Evolutionary conservation across 129 eudicot species (phyloP).

Genomic region (Flaveria sonorensis): DNA sequence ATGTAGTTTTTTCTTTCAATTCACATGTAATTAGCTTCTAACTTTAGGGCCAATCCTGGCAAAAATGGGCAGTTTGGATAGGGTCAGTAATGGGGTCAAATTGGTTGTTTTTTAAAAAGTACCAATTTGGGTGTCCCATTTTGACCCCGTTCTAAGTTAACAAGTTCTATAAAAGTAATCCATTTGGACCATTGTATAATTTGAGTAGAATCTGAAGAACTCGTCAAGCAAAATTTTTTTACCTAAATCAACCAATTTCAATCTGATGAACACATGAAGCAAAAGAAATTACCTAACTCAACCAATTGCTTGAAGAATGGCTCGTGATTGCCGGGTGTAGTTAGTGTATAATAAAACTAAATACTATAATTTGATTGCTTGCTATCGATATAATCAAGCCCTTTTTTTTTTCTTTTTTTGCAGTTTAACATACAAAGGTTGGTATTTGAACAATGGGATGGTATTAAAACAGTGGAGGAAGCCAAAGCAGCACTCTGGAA

Average conservation of each 20-base stretch:
- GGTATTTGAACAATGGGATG: slow-evolving; percentile 77
- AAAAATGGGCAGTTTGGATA: background rate
- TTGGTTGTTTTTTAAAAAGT: too few relatives aligned
- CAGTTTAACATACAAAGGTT: slow-evolving; percentile 94
- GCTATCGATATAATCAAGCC: background rate
- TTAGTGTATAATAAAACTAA: background rate
- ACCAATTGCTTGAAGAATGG: background rate
- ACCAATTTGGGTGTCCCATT: background rate
- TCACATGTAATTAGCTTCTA: background rate
- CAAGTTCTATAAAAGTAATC: background rate
- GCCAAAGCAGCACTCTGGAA: slow-evolving; percentile 82
- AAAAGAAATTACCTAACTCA: background rate
- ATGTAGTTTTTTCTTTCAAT: background rate
- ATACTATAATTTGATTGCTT: background rate
- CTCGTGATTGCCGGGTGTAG: background rate
- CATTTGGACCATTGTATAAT: background rate
- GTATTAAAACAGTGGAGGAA: slow-evolving; percentile 82
- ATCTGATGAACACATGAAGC: background rate
- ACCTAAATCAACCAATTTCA: background rate
- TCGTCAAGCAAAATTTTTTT: background rate
- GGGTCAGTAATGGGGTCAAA: too few relatives aligned
- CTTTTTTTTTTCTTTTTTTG: background rate
- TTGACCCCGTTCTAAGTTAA: background rate
- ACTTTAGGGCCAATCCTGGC: background rate
- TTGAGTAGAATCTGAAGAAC: background rate